A percentile compares a stretch with the other conserved stretches of the same genome.
phyloP scores from a whole-genome alignment of 305 asterid species.

The Fraxinus latifolia region DNA sequence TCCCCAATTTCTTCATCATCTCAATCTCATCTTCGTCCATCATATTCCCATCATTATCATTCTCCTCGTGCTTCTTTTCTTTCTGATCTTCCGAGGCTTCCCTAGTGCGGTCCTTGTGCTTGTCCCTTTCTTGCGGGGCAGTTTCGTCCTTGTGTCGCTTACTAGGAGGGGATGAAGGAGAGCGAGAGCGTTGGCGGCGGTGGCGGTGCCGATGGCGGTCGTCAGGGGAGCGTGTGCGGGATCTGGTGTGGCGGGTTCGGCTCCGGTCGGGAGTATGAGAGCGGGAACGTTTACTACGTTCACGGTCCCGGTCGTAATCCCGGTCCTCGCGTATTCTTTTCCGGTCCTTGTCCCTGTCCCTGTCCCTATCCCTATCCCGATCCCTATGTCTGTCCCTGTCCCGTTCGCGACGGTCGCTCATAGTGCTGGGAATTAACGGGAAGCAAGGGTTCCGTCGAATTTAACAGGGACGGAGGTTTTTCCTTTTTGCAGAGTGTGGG shows the following conservation, averaged over 20 bases:
- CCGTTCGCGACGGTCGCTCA: constrained; percentile 58
- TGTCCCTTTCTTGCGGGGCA: constrained; percentile 41
- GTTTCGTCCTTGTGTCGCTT: constrained; percentile 69
- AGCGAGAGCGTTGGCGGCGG: constrained; percentile 38
- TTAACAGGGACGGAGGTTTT: constrained; percentile 7
- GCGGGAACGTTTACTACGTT: constrained; percentile 50
- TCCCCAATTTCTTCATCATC: constrained; percentile 92
- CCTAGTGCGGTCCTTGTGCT: constrained; percentile 36
- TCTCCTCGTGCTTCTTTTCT: constrained; percentile 55
- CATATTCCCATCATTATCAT: constrained; percentile 29
- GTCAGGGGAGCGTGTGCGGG: constrained; percentile 64
- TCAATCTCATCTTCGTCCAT: constrained; percentile 83
- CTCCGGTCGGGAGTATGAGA: constrained; percentile 68
- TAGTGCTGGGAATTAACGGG: constrained; percentile 27
- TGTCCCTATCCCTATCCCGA: constrained; percentile 3
- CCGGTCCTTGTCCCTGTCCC: constrained; percentile 28
- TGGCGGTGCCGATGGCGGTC: constrained; percentile 55
- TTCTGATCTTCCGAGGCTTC: constrained; percentile 34
- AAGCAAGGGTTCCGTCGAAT: constrained; percentile 16
- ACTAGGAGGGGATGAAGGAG: constrained; percentile 52
- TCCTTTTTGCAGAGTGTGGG: background rate
- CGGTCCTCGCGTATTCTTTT: constrained; percentile 39
- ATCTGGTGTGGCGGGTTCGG: constrained; percentile 49
- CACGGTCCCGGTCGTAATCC: constrained; percentile 42
- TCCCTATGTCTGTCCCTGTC: constrained; percentile 37